Conservation (phyloP, 2,329 filamentous ascomycete genomes). For the Claviceps paspali region DNA sequence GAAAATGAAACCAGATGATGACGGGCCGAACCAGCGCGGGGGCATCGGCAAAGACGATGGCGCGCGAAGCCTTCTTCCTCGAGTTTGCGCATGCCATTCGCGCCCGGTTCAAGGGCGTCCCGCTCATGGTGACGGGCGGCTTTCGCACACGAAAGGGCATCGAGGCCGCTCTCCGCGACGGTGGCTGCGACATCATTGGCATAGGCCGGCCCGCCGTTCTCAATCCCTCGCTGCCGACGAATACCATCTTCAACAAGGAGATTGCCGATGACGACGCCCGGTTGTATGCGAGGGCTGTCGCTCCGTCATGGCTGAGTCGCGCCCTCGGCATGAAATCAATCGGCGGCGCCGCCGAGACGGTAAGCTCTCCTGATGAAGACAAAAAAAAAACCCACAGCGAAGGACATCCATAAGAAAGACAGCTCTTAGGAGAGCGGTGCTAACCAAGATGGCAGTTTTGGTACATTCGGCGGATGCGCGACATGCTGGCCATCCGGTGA, state of each 20-base stretch:
- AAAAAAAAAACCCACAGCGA: too few species aligned
- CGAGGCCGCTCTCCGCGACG: conserved; percentile 22
- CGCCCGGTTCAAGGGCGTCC: conserved; percentile 24
- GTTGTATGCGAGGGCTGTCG: conserved; percentile 14
- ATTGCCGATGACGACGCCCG: conserved; percentile 19
- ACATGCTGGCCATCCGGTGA: too few species aligned
- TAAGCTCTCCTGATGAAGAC: conserved; percentile 3
- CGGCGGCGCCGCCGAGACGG: conserved; percentile 7
- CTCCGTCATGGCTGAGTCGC: conserved; percentile 11
- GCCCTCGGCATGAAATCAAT: conserved; percentile 9
- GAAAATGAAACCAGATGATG: conserved; percentile 3
- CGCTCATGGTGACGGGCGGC: conserved; percentile 46
- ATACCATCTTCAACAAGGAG: conserved; percentile 19
- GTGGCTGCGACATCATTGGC: conserved; percentile 26
- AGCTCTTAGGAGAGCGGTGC: not conserved
- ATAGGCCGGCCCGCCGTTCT: conserved; percentile 23
- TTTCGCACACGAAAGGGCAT: conserved; percentile 35
- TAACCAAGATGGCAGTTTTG: conserved; percentile 1
- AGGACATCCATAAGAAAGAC: not conserved
- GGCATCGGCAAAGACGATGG: conserved; percentile 21
- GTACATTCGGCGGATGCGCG: conserved; percentile 4
- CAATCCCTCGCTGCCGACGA: conserved; percentile 22
- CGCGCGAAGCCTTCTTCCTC: conserved; percentile 53
- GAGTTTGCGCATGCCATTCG: conserved; percentile 44
- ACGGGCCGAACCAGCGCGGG: not conserved